Percentiles rank a stretch among this genome's conserved stretches.
Conservation (phyloP, 139 green algal genomes). For the Coelastrella sp. region DNA sequence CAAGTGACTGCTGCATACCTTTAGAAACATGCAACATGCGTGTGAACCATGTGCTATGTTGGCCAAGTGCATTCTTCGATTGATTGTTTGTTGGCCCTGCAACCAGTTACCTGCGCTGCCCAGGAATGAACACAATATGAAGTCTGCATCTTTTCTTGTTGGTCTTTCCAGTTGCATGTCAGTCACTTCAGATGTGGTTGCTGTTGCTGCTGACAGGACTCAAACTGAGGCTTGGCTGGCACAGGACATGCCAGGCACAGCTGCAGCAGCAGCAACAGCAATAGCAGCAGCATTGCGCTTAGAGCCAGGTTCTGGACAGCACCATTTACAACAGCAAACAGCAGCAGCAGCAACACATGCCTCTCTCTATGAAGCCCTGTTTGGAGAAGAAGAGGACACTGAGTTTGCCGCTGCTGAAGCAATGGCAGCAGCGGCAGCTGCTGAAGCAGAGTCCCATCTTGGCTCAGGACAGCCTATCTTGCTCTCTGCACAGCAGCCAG, state of each 20-base stretch:
- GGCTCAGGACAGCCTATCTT: background rate
- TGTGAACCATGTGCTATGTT: background rate
- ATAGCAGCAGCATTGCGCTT: background rate
- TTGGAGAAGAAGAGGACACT: constrained; percentile 32
- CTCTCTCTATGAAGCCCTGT: constrained; percentile 13
- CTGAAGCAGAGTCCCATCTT: background rate
- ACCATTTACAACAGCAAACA: background rate
- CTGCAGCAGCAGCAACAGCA: constrained; percentile 24
- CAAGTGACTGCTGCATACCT: background rate
- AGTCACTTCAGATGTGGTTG: too few relatives aligned
- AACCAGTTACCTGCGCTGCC: background rate
- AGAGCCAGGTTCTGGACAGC: background rate
- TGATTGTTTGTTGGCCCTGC: background rate
- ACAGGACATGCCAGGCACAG: background rate
- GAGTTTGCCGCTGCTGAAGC: background rate
- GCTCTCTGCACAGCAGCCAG: background rate
- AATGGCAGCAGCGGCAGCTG: background rate
- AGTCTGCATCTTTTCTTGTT: too few relatives aligned
- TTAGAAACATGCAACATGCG: background rate
- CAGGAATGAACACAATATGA: too few relatives aligned
- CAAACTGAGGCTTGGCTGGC: constrained; percentile 27
- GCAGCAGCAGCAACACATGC: constrained; percentile 21
- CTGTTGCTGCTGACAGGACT: constrained; percentile 23
- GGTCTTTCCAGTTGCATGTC: too few relatives aligned
- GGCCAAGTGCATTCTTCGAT: background rate